Evolutionary conservation across 2,329 filamentous ascomycete species (phyloP).

Genomic region (Chaetomium olivaceum): DNA sequence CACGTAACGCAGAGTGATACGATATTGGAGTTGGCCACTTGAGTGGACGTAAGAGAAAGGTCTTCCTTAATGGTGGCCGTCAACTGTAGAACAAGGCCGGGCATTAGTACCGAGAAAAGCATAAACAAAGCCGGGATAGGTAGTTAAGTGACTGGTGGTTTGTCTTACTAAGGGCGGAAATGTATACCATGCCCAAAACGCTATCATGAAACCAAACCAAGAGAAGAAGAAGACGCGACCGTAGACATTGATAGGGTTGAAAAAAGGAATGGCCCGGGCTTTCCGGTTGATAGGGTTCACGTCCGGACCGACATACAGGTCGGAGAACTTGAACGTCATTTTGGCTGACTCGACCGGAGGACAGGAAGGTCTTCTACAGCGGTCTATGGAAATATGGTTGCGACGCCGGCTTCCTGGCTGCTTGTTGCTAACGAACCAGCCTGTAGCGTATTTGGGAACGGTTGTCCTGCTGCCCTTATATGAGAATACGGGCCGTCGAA

Average conservation of each 20-base stretch:
- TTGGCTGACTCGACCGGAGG: background rate
- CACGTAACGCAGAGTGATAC: slow-evolving; percentile 72
- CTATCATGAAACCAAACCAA: slow-evolving; percentile 82
- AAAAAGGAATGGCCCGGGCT: slow-evolving; percentile 73
- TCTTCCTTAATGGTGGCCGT: slow-evolving; percentile 78
- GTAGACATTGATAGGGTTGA: slow-evolving; percentile 78
- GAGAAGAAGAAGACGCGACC: slow-evolving; percentile 89
- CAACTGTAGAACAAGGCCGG: slow-evolving; percentile 45
- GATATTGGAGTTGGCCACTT: slow-evolving; percentile 90
- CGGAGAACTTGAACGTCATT: slow-evolving; percentile 40
- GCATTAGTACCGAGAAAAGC: background rate
- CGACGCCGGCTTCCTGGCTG: background rate
- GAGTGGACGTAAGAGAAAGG: slow-evolving; percentile 65
- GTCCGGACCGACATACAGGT: slow-evolving; percentile 60
- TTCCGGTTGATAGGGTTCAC: slow-evolving; percentile 85
- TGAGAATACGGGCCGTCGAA: background rate
- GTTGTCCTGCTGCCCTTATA: background rate
- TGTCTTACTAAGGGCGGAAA: slow-evolving; percentile 73
- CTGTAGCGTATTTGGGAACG: background rate
- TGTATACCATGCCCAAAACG: slow-evolving; percentile 91
- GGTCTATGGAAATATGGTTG: background rate
- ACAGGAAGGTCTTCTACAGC: background rate
- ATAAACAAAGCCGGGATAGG: background rate
- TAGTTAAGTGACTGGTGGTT: background rate
- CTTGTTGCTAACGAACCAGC: background rate